Conservation (phyloP, 2,329 filamentous ascomycete genomes). For the Malbranchea cinnamomea region DNA sequence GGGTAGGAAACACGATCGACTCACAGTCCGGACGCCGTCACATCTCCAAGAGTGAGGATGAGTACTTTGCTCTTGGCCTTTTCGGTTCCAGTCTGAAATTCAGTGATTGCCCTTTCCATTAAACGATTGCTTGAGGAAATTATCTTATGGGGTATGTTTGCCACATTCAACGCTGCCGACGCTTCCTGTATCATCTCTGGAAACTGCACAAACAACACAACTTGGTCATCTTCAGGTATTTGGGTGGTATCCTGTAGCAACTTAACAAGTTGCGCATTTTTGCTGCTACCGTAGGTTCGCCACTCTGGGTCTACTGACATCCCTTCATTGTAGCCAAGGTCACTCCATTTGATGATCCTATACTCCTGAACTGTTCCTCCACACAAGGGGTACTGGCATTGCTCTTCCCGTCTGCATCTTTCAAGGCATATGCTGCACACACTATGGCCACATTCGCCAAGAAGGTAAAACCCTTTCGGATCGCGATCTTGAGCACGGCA, state of each 20-base stretch:
- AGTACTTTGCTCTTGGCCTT: slow-evolving; percentile 32
- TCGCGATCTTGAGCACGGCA: slow-evolving; percentile 18
- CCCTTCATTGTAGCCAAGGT: slow-evolving; percentile 19
- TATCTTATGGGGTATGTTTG: slow-evolving; percentile 19
- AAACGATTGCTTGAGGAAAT: slow-evolving; percentile 20
- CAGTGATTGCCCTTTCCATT: slow-evolving; percentile 21
- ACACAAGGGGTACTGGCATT: slow-evolving; percentile 30
- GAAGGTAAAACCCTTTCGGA: slow-evolving; percentile 23
- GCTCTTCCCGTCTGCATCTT: slow-evolving; percentile 12
- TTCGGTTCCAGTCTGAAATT: slow-evolving; percentile 26
- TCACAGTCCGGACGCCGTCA: slow-evolving; percentile 46
- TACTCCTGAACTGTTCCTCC: slow-evolving; percentile 21
- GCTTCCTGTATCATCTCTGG: slow-evolving; percentile 28
- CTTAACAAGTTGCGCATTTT: slow-evolving; percentile 32
- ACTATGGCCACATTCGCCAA: slow-evolving; percentile 37
- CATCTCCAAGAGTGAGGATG: slow-evolving; percentile 41
- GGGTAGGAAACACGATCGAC: slow-evolving; percentile 13
- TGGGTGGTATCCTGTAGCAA: slow-evolving; percentile 23
- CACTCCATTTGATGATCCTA: slow-evolving; percentile 26
- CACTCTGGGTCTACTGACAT: slow-evolving; percentile 10
- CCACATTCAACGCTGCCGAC: slow-evolving; percentile 15
- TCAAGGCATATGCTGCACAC: slow-evolving; percentile 31
- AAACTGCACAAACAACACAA: slow-evolving; percentile 42
- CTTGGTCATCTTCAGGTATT: slow-evolving; percentile 32
- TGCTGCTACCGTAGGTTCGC: slow-evolving; percentile 27